Conservation (phyloP, 148 eudicot genomes). For the Pharnaceum exiguum region DNA sequence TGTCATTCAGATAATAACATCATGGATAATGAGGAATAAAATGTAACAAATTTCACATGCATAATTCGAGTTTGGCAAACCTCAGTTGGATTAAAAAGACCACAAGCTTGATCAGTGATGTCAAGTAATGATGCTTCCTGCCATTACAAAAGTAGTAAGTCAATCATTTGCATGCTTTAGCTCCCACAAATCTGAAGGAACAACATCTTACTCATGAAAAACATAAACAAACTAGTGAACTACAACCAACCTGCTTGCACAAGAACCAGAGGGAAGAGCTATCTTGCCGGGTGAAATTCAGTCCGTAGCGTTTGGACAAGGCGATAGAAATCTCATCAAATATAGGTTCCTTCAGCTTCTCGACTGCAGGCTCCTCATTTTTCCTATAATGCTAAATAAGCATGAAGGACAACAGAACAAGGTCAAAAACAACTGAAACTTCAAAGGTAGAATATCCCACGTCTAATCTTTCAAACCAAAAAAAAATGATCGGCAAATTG, state of each 20-base stretch:
- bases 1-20: not conserved
- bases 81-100: constrained; percentile 66
- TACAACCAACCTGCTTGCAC: constrained; percentile 73
- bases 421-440: not conserved
- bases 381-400: constrained; percentile 57
- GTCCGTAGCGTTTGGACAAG: constrained; percentile 56
- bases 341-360: constrained; percentile 77
- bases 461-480: too few relatives aligned
- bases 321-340: constrained; percentile 54
- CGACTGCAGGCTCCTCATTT: constrained; percentile 74
- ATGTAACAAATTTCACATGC: not conserved
- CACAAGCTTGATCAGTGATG: constrained; percentile 85
- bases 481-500: too few relatives aligned
- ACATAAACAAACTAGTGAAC: not conserved
- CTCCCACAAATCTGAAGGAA: not conserved
- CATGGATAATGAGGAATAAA: not conserved
- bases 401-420: not conserved
- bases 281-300: constrained; percentile 69
- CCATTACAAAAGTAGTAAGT: constrained; percentile 4
- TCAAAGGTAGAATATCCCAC: too few relatives aligned
- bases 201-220: not conserved
- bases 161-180: not conserved
- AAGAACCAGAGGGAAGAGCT: constrained; percentile 86
- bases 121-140: constrained; percentile 92
- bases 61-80: constrained; percentile 24